A percentile compares a stretch with the other conserved stretches of the same genome.
These are phyloP conservation scores for Cornus florida DNA, from an alignment of 148 eudicot species.

Conservation along the genomic window DNA sequence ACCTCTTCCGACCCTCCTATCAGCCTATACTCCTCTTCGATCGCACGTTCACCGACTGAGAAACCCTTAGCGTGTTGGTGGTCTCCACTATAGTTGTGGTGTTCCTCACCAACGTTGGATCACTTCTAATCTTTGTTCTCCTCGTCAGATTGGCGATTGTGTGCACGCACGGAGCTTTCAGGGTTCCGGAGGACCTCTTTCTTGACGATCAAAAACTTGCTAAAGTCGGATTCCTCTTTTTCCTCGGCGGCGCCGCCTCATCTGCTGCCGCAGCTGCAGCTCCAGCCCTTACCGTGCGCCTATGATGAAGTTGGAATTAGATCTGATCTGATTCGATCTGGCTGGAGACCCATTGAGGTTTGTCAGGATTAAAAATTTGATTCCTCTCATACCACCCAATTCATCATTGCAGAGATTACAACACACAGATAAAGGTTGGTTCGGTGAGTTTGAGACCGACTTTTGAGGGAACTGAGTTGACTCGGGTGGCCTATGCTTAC, in stretches of 20 bases:
- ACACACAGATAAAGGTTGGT: too few relatives aligned
- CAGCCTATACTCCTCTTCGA: slow-evolving; percentile 49
- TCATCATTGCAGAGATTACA: too few relatives aligned
- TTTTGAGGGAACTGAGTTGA: too few relatives aligned
- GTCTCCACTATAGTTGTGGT: slow-evolving; percentile 50
- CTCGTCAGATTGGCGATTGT: slow-evolving; percentile 53
- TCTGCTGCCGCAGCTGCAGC: slow-evolving; percentile 61
- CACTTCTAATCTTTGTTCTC: slow-evolving; percentile 55
- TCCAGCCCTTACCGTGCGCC: slow-evolving; percentile 41
- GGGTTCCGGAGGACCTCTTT: slow-evolving; percentile 73
- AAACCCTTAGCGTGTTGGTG: slow-evolving; percentile 45
- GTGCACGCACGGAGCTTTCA: slow-evolving; percentile 70
- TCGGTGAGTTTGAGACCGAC: too few relatives aligned
- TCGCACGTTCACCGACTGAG: slow-evolving; percentile 66
- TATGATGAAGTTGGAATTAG: slow-evolving; percentile 23
- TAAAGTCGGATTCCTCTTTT: slow-evolving; percentile 51
- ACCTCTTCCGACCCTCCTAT: slow-evolving; percentile 67
- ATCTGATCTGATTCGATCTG: slow-evolving; percentile 9
- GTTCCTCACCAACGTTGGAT: slow-evolving; percentile 71
- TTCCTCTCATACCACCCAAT: too few relatives aligned
- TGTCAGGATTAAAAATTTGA: slow-evolving; percentile 4
- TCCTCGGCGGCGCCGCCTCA: slow-evolving; percentile 70
- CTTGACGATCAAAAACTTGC: slow-evolving; percentile 67
- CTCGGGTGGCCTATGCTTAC: too few relatives aligned
- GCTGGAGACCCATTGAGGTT: not conserved